Evolutionary conservation across 2,329 filamentous ascomycete genomes (phyloP).

Genomic region (Stagonosporopsis cucurbitacearum): DNA sequence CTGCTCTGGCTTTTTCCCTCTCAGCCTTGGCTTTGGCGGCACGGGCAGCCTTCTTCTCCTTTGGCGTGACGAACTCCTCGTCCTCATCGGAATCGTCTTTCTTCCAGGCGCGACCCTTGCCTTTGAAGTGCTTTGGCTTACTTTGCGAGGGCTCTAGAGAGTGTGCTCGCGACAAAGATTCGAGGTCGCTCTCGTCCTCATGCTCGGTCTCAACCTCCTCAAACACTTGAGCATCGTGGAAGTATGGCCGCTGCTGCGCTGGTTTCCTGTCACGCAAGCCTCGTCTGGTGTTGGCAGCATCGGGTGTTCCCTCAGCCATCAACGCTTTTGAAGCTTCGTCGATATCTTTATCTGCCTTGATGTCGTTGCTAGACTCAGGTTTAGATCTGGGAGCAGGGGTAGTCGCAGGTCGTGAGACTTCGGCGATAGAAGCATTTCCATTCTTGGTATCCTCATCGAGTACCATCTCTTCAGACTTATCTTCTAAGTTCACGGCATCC

Average conservation of each 20-base stretch:
- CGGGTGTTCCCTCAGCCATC: conserved; percentile 31
- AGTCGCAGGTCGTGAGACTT: conserved; percentile 16
- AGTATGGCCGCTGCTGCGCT: conserved; percentile 46
- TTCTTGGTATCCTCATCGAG: conserved; percentile 19
- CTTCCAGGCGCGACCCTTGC: conserved; percentile 43
- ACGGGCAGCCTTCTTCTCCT: conserved; percentile 23
- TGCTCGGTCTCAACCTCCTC: conserved; percentile 26
- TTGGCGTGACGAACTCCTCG: conserved; percentile 33
- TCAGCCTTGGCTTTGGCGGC: conserved; percentile 17
- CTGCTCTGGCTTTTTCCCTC: conserved; percentile 22
- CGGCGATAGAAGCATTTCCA: conserved; percentile 15
- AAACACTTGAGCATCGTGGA: conserved; percentile 42
- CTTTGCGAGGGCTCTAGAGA: conserved; percentile 2
- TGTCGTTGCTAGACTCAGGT: neutral
- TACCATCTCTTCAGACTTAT: conserved; percentile 31
- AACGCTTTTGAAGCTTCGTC: conserved; percentile 13
- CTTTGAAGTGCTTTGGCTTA: conserved; percentile 38
- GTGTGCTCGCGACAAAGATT: conserved; percentile 5
- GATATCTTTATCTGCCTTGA: neutral
- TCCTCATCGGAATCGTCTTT: conserved; percentile 43
- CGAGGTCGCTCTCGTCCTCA: conserved; percentile 8
- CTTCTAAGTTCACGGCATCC: conserved; percentile 8
- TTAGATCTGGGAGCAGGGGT: conserved; percentile 15
- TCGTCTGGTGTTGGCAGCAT: conserved; percentile 35
- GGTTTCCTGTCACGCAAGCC: conserved; percentile 44